A percentile compares a stretch with the other conserved stretches of the same genome.
phyloP scores from a whole-genome alignment of 2,329 filamentous ascomycete species.

The Neoascochyta sp. region DNA sequence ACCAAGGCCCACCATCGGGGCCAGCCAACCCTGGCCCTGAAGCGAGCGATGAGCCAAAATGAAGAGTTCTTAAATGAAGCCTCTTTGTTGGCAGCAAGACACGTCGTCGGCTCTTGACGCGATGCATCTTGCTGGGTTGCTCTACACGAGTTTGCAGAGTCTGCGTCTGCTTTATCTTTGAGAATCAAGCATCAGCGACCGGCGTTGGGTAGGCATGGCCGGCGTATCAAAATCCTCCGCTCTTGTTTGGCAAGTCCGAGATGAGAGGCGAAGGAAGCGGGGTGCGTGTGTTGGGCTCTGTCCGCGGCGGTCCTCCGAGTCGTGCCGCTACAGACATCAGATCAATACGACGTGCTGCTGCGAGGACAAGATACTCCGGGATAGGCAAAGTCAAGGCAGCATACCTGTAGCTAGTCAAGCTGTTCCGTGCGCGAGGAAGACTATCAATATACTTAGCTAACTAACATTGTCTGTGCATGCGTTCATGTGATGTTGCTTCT shows the following conservation, averaged over 20 bases:
- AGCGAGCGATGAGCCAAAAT: conserved; percentile 37
- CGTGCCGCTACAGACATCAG: no score
- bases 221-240: conserved; percentile 16
- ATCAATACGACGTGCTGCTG: no score
- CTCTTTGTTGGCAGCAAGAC: conserved; percentile 10
- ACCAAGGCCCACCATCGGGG: conserved; percentile 35
- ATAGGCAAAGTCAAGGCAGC: no score
- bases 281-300: neutral
- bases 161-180: conserved; percentile 3
- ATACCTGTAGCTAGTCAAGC: no score
- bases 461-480: no score
- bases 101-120: conserved; percentile 8
- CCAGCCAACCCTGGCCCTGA: conserved; percentile 35
- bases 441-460: neutral
- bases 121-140: conserved; percentile 20
- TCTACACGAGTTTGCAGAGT: conserved; percentile 33
- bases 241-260: conserved; percentile 1
- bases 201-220: conserved; percentile 31
- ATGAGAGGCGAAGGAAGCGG: conserved; percentile 1
- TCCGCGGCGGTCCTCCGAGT: neutral
- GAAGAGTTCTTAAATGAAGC: conserved; percentile 14
- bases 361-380: no score
- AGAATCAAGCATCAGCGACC: conserved; percentile 36
- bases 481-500: no score
- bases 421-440: neutral